Evolutionary conservation across 129 eudicot species (phyloP), one percentile per base, ranked within the genome.

Genomic region (Artemisia tridentata): DNA sequence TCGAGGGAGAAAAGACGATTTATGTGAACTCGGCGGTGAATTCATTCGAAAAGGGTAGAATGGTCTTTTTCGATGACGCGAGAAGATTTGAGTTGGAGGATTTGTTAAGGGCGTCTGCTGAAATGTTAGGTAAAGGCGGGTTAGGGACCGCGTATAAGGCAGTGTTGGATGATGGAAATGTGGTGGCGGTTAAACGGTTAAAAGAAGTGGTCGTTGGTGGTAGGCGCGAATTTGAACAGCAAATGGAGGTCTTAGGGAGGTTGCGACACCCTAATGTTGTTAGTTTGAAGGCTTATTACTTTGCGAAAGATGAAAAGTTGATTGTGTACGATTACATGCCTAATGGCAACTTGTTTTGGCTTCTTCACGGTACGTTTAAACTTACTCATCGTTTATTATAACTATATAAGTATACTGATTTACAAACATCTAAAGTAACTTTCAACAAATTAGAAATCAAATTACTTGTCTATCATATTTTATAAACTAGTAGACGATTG

Each of bases 121-220:
- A 95, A 66, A 90, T 90, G 96, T 58, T 95, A 81, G 97, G 99
- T 5, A 95, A 86, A 80, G 99, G 99, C 2, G 91, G 92, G 46
- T 82, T 90, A 1, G 99, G 99, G 77, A 90, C 96, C 78, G 91
- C 91, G 46, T 95, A 95, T 20, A 95, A 95, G 88, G 97, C 99
- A 27, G 82, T 90, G 79, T 57, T 95, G 75, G 97, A 90, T 11
- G 97, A 95, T 67, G 97, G 99, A 0, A 68, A 62, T 74, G 86
- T 88, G 72, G 99, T 95, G 50, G 99, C 92, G 3, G 99, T 95
- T 78, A 95, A 95, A 81, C 80, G 99, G 73, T 48, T 93, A 84
- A 93, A 93, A 73, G 91, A 90, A 76, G 76, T 78, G 83, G 69
- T 38, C 13, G 75, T 53, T 45, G 72, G 78, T 48, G 88, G 88